Evolutionary conservation across 2,329 filamentous ascomycete species (phyloP).

Genomic region (Phaeosphaeriaceae sp.): DNA sequence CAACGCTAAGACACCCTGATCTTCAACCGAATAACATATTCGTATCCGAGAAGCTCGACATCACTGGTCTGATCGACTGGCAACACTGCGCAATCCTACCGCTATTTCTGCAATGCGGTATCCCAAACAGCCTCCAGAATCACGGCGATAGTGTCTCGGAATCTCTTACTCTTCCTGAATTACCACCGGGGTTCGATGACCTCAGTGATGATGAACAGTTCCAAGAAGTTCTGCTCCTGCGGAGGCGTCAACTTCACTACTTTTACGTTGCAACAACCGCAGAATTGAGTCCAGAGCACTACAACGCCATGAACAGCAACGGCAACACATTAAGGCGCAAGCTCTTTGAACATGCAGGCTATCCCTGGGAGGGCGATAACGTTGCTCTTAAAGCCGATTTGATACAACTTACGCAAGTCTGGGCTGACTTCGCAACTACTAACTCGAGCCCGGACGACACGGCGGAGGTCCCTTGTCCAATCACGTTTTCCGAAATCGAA

Average conservation of each 20-base stretch:
- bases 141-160: slow-evolving; percentile 44
- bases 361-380: slow-evolving; percentile 40
- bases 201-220: slow-evolving; percentile 30
- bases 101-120: slow-evolving; percentile 46
- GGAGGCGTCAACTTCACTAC: slow-evolving; percentile 38
- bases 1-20: slow-evolving; percentile 44
- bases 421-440: slow-evolving; percentile 18
- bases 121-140: slow-evolving; percentile 51
- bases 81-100: slow-evolving; percentile 49
- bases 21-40: slow-evolving; percentile 40
- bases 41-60: slow-evolving; percentile 36
- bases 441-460: slow-evolving; percentile 9
- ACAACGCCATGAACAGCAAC: slow-evolving; percentile 27
- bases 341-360: slow-evolving; percentile 32
- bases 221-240: slow-evolving; percentile 34
- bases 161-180: slow-evolving; percentile 24
- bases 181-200: slow-evolving; percentile 31
- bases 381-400: slow-evolving; percentile 36
- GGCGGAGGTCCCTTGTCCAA: slow-evolving; percentile 23
- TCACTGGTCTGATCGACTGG: slow-evolving; percentile 52
- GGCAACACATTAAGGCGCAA: slow-evolving; percentile 30
- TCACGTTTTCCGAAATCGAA: slow-evolving; percentile 29
- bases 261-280: slow-evolving; percentile 35
- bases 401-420: slow-evolving; percentile 27
- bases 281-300: slow-evolving; percentile 34